A percentile compares a stretch with the other conserved stretches of the same genome.
Conservation (phyloP, 2,329 filamentous ascomycete species). For the Aspergillus tubingensis region DNA sequence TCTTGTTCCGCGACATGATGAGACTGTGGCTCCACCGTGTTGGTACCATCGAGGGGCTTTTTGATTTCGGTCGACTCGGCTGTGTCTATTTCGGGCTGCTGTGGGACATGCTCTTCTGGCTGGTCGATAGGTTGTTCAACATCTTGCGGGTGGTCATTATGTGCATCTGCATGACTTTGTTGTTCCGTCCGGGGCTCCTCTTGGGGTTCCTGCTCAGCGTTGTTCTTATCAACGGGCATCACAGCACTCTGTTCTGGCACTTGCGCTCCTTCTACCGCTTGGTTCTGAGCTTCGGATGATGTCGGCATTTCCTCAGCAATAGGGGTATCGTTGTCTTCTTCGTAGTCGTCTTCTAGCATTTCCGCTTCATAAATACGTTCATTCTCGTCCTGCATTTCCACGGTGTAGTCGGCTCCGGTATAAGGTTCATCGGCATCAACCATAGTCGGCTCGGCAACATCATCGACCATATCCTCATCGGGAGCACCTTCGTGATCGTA, state of each 20-base stretch:
- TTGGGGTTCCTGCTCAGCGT: not conserved
- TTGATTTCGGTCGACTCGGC: slow-evolving; percentile 6
- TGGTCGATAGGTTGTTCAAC: slow-evolving; percentile 10
- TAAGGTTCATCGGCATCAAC: slow-evolving; percentile 38
- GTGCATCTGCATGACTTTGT: slow-evolving; percentile 5
- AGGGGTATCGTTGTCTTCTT: slow-evolving; percentile 36
- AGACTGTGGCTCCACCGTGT: slow-evolving; percentile 23
- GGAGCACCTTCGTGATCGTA: slow-evolving; percentile 32
- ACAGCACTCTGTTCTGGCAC: not conserved
- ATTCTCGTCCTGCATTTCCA: slow-evolving; percentile 34
- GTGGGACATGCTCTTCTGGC: slow-evolving; percentile 11
- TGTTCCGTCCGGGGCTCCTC: slow-evolving; percentile 8
- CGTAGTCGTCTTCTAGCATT: slow-evolving; percentile 44
- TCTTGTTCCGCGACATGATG: slow-evolving; percentile 6
- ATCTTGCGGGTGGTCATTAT: not conserved
- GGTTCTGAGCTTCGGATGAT: slow-evolving; percentile 12
- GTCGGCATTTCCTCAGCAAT: slow-evolving; percentile 22
- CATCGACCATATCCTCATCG: slow-evolving; percentile 53
- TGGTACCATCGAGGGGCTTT: slow-evolving; percentile 22
- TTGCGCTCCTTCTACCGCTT: slow-evolving; percentile 3
- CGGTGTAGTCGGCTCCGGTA: slow-evolving; percentile 28
- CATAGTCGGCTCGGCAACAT: slow-evolving; percentile 43
- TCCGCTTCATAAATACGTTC: slow-evolving; percentile 40
- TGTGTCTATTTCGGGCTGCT: slow-evolving; percentile 12
- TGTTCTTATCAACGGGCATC: slow-evolving; percentile 2